These are phyloP conservation scores for Antrodiella citrinella DNA, from an alignment of 768 basidiomycete species.

Conservation along the genomic window DNA sequence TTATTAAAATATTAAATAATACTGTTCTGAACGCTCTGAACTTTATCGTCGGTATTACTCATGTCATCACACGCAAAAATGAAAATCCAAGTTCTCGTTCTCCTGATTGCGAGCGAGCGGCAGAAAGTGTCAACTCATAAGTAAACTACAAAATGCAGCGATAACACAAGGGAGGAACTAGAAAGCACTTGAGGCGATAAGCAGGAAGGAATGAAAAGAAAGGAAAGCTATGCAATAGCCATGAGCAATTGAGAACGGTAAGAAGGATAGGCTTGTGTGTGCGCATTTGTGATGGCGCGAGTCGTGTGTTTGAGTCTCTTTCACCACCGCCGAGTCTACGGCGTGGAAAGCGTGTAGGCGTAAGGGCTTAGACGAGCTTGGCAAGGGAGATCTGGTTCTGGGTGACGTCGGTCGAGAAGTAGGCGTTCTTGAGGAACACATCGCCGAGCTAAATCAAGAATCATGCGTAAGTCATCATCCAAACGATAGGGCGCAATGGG, in stretches of 20 bases:
- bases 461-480: background rate
- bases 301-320: background rate
- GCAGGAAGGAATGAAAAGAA: background rate
- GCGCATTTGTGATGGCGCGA: too few species aligned
- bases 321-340: too few species aligned
- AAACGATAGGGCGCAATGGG: background rate
- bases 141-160: too few species aligned
- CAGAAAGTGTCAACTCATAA: too few species aligned
- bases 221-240: background rate
- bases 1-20: too few species aligned
- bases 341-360: background rate
- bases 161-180: too few species aligned
- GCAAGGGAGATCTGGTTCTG: constrained; percentile 56
- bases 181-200: too few species aligned
- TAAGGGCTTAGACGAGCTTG: constrained; percentile 30
- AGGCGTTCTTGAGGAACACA: constrained; percentile 72
- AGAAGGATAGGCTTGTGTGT: background rate
- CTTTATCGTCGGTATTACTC: too few species aligned
- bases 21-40: too few species aligned
- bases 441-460: constrained; percentile 46
- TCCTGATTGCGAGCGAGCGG: too few species aligned
- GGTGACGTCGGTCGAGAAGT: constrained; percentile 55
- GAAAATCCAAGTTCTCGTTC: too few species aligned
- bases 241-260: background rate
- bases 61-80: too few species aligned